phyloP scores from a whole-genome alignment of 1,284 basidiomycete genomes.

The Mycena citricolor region DNA sequence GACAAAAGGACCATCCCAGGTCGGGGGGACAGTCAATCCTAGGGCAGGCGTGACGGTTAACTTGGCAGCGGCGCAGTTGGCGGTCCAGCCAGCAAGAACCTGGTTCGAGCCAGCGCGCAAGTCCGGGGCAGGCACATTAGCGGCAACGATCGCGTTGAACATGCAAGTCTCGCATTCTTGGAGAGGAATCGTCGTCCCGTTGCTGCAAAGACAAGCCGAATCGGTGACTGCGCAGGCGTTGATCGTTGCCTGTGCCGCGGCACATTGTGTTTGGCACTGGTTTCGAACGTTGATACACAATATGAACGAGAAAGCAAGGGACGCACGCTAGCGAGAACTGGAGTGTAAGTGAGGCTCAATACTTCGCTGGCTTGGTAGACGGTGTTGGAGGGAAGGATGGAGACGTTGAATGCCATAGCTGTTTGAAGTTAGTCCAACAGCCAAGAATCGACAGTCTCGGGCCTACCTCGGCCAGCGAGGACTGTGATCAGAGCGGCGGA shows the following conservation, averaged over 20 bases:
- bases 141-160: conserved; percentile 51
- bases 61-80: conserved; percentile 29
- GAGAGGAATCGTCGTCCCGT: conserved; percentile 40
- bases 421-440: conserved; percentile 3
- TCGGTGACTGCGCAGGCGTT: conserved; percentile 37
- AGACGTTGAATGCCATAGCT: conserved; percentile 53
- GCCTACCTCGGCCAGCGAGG: conserved; percentile 57
- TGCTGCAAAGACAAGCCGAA: conserved; percentile 52
- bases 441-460: neutral
- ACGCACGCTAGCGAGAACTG: conserved; percentile 43
- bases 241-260: conserved; percentile 37
- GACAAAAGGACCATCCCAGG: conserved; percentile 62
- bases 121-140: conserved; percentile 49
- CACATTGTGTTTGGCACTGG: conserved; percentile 49
- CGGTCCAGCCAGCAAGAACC: conserved; percentile 39
- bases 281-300: conserved; percentile 2
- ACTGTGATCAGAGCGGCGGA: conserved; percentile 34
- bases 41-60: conserved; percentile 37
- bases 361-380: conserved; percentile 46
- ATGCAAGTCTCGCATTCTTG: conserved; percentile 62
- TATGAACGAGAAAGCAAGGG: neutral
- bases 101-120: conserved; percentile 54
- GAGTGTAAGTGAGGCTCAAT: conserved; percentile 41
- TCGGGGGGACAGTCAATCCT: conserved; percentile 43
- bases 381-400: conserved; percentile 40